Evolutionary conservation across 257 asterid species (phyloP), one percentile per base, ranked within the genome.

Genomic region (Thymus quinquecostatus): DNA sequence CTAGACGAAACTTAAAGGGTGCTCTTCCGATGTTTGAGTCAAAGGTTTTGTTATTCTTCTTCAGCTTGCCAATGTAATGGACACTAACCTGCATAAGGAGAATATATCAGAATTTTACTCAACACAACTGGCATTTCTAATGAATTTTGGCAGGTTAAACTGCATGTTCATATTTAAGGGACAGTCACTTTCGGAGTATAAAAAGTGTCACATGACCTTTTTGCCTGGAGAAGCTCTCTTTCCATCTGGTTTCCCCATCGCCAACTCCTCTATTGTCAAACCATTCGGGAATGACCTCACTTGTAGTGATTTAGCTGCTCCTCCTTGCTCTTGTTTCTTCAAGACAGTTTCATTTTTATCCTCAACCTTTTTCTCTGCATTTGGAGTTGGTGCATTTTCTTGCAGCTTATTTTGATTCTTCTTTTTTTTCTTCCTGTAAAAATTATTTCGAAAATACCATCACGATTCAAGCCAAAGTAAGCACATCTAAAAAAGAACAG

Each of bases 221-320:
- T 84, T 87, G 66, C 98, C 97, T 10, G 86, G 87, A 66, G 90
- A 64, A 66, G 97, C 99, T 78, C 78, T 92, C 83, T 81, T 88
- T 11, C 97, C 99, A 76, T 84, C 88, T 14, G 99, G 99, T 83
- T 79, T 92, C 70, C 98, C 97, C 99, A 95, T 92, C 49, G 71
- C 76, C 85, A 95, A 10, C 82, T 89, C 96, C 86, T 95, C 98
- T 50, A 89, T 81, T 64, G 71, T 83, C 84, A 95, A 74, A 61
- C 99, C 99, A 86, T 95, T 95, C 4, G 96, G 84, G 78, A 76
- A 95, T 41, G 93, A 13, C 83, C 98, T 85, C 63, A 86, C 82
- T 82, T 87, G 92, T 53, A 60, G 79, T 65, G 92, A 67, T 80
- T 88, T 86, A 60, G 76, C 68, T 63, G 74, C 68, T 65, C 75